Evolutionary conservation across 2,329 filamentous ascomycete genomes (phyloP).

Genomic region (Ampelomyces quisqualis): DNA sequence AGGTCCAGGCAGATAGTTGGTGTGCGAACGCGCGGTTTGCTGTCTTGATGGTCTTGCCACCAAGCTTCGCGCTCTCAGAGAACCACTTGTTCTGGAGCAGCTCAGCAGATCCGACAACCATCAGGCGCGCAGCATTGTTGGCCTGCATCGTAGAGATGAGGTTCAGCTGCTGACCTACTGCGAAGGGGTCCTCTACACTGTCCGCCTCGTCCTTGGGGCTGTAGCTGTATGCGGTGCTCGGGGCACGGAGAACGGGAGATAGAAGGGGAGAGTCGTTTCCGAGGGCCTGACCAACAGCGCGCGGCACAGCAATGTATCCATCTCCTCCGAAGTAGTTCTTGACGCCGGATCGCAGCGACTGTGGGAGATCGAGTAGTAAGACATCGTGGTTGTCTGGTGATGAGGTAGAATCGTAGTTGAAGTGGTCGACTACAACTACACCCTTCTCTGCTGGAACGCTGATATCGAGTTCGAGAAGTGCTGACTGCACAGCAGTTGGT

Average conservation of each 20-base stretch:
- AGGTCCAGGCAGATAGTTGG: constrained; percentile 88
- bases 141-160: constrained; percentile 87
- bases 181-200: constrained; percentile 78
- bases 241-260: constrained; percentile 77
- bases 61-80: constrained; percentile 66
- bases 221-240: constrained; percentile 86
- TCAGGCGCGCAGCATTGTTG: constrained; percentile 87
- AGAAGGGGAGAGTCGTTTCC: constrained; percentile 74
- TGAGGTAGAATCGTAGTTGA: constrained; percentile 80
- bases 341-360: constrained; percentile 64
- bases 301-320: constrained; percentile 76
- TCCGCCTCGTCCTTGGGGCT: constrained; percentile 81
- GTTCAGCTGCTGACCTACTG: constrained; percentile 77
- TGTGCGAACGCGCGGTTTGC: constrained; percentile 84
- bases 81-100: constrained; percentile 90
- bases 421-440: constrained; percentile 88
- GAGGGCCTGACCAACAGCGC: constrained; percentile 76
- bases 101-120: constrained; percentile 81
- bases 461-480: constrained; percentile 87
- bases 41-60: constrained; percentile 61
- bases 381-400: constrained; percentile 86
- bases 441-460: constrained; percentile 82
- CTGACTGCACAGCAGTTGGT: constrained; percentile 70
- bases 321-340: constrained; percentile 75
- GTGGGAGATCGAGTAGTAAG: constrained; percentile 71